Evolutionary conservation across 441 rosid genomes (phyloP), one percentile per base, ranked within the genome.

Genomic region (Adansonia gregorii): DNA sequence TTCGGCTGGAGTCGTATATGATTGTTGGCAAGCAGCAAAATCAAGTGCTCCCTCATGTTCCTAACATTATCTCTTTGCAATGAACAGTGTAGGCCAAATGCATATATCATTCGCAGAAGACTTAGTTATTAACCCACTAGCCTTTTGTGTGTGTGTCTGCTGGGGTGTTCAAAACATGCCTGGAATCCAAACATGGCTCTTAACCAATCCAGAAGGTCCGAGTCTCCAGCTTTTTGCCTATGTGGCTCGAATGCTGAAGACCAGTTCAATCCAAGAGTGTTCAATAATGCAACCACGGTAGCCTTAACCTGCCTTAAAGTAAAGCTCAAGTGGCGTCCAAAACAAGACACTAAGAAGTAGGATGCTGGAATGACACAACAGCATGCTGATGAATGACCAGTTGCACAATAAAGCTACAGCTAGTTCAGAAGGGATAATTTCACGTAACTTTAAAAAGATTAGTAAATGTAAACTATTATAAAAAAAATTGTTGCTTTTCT

Each of bases 181-280:
- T 96, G 99, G 86, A 96, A 96, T 67, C 99, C 98, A 78, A 94
- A 96, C 98, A 94, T 92, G 45, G 98, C 98, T 79, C 97, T 89
- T 82, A 94, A 83, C 98, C 99, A 96, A 83, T 96, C 99, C 39
- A 96, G 94, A 86, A 96, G 88, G 82, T 96, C 99, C 46, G 94
- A 72, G 76, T 96, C 95, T 76, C 97, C 95, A 6, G 92, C 79
- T 88, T 90, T 94, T 84, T 90, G 95, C 86, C 92, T 88, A 68
- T 90, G 93, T 80, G 87, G 96, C 84, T 92, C 98, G 83, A 92
- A 92, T 76, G 87, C 82, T 22, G 93, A 10, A 8, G 98, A 97
- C 99, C 98, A 94, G 82, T 82, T 91, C 86, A 96, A 81, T 80
- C 98, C 94, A 54, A 92, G 94, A 76, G 93, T 91, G 83, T 94